Conservation (phyloP, 495 filamentous ascomycete genomes). For the Pyrenula massariospora region DNA sequence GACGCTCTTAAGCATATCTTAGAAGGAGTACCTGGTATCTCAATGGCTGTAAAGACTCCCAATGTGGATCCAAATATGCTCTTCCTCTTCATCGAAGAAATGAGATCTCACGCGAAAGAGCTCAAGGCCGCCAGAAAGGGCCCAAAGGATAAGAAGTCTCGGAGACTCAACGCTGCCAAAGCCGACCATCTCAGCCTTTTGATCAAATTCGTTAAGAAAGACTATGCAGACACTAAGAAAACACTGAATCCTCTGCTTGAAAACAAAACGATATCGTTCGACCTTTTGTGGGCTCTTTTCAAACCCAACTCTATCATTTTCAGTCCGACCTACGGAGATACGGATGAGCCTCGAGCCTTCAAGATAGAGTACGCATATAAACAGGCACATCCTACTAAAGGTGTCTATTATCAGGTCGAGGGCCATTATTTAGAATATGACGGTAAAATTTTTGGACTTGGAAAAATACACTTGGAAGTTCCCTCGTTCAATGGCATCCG, state of each 20-base stretch:
- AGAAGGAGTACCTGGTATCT: conserved; percentile 72
- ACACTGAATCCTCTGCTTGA: conserved; percentile 75
- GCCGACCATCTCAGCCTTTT: conserved; percentile 64
- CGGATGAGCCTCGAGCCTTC: conserved; percentile 80
- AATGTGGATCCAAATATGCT: conserved; percentile 76
- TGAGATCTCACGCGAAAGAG: conserved; percentile 52
- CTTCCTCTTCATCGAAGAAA: conserved; percentile 77
- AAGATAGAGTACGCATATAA: conserved; percentile 73
- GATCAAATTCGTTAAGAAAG: conserved; percentile 68
- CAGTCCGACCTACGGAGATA: conserved; percentile 65
- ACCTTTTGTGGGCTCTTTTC: conserved; percentile 82
- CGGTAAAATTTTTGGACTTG: conserved; percentile 62
- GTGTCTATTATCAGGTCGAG: conserved; percentile 71
- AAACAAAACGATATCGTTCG: conserved; percentile 79
- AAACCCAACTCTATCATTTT: conserved; percentile 83
- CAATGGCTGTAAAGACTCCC: conserved; percentile 69
- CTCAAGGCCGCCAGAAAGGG: conserved; percentile 47
- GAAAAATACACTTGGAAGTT: conserved; percentile 61
- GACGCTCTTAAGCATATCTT: conserved; percentile 64
- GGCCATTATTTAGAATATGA: conserved; percentile 79
- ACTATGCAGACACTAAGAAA: conserved; percentile 69
- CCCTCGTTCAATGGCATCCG: conserved; percentile 70
- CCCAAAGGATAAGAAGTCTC: conserved; percentile 56
- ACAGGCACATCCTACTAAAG: conserved; percentile 59
- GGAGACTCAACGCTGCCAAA: conserved; percentile 41